phyloP scores from a whole-genome alignment of 495 filamentous ascomycete species.

The Cryomyces minteri region DNA sequence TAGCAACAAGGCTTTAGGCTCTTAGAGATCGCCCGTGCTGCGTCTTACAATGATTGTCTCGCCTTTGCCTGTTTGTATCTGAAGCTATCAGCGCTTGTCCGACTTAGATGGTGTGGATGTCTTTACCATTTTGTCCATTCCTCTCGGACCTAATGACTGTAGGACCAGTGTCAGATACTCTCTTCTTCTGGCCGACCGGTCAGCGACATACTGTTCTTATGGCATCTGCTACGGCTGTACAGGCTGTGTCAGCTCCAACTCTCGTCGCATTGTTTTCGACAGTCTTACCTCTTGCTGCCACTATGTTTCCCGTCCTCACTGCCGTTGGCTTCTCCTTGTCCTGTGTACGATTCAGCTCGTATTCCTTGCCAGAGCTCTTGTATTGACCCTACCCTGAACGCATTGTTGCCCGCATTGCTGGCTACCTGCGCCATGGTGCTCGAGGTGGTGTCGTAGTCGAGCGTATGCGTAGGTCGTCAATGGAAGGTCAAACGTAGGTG shows the following conservation, averaged over 20 bases:
- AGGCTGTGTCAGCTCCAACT: constrained; percentile 3
- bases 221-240: constrained; percentile 79
- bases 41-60: constrained; percentile 70
- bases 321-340: constrained; percentile 98
- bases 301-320: constrained; percentile 86
- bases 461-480: background rate
- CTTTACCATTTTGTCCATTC: constrained; percentile 89
- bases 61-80: constrained; percentile 88
- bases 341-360: constrained; percentile 29
- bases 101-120: no score
- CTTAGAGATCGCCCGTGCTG: constrained; percentile 2
- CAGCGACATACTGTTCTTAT: constrained; percentile 53
- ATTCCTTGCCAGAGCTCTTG: background rate
- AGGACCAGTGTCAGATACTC: constrained; percentile 3
- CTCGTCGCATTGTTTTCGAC: background rate
- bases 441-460: background rate
- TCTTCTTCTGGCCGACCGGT: background rate
- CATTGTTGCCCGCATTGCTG: constrained; percentile 40
- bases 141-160: constrained; percentile 51
- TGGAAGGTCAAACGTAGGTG: background rate
- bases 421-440: constrained; percentile 24
- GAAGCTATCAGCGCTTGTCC: background rate
- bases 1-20: constrained; percentile 13
- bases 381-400: constrained; percentile 52
- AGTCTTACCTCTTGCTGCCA: constrained; percentile 74